Base-by-base conservation (phyloP, 1,284 basidiomycete species). In the Ustilago vetiveriae region DNA sequence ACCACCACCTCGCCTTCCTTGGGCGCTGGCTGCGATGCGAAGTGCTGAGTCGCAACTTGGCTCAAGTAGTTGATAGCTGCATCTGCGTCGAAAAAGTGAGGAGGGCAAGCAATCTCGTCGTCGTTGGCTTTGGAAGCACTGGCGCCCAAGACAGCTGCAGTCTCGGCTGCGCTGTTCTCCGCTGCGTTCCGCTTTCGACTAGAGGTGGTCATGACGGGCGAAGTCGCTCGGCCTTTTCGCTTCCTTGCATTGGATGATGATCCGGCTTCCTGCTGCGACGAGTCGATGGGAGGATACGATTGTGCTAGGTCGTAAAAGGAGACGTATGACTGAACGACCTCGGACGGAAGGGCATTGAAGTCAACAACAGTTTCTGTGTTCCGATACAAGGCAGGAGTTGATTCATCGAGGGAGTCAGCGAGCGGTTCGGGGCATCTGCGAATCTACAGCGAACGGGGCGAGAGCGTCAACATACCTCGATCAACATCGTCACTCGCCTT, bases 1-100 rank as follows among this genome's bases (percentile, higher is more conserved):
- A 78, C 76, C 1, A 78, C 76, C 2, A 77, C 70, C 46, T 78
- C 76, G 10, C 76, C 76, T 33, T 78, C 76, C 46, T 78, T 78
- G 3, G 76, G 76, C 13, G 72, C 58, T 6, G 75, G 76, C 38
- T 71, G 67, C 3, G 37, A 60, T n/a, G 57, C 60, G 47, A 78
- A 75, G 51, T 78, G 76, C 17, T 58, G 59, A 10, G 58, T 38
- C n/a, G 75, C 76, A 7, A 76, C 70, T 27, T 54, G 57, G 13
- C 70, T 64, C 21, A 78, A 54, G 48, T 75, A 75, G 35, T 52
- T 59, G 27, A 49, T 67, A 1, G 76, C 76, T 22, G 69, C 73
- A 37, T 75, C 66, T 16, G 59, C 68, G 26, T 78, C 76, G 49
- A 68, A 72, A 30, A 77, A 75, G 55, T 75, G 70, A 19, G 67